Conservation (phyloP, 192 early-diverging fungal genomes). For the Nowakowskiella sp. region DNA sequence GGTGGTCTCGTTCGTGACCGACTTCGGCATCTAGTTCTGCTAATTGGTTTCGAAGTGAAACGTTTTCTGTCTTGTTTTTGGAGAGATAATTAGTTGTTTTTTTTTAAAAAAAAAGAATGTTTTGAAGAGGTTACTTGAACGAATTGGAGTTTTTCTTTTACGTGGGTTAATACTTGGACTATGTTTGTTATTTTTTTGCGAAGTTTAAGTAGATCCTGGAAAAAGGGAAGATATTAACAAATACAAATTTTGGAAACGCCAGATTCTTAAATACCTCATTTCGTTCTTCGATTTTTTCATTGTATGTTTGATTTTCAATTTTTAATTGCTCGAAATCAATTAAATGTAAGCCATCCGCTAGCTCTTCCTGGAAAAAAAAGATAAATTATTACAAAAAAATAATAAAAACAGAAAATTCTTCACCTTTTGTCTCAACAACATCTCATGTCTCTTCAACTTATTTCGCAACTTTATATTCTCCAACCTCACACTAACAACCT, state of each 20-base stretch:
- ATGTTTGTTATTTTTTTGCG: conserved; percentile 57
- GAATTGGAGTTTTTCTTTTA: conserved; percentile 57
- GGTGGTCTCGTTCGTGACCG: conserved; percentile 27
- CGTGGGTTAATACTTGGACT: conserved; percentile 54
- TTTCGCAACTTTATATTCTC: conserved; percentile 57
- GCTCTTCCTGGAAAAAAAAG: conserved; percentile 55
- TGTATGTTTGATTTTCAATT: conserved; percentile 58
- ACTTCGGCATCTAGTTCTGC: conserved; percentile 38
- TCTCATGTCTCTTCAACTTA: conserved; percentile 43
- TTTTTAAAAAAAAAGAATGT: too few relatives aligned
- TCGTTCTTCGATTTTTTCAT: conserved; percentile 58
- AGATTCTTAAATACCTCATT: conserved; percentile 31
- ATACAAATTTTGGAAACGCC: not conserved
- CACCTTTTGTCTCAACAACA: conserved; percentile 46
- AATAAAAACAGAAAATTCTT: not conserved
- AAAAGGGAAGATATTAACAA: not conserved
- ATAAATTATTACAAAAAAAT: not conserved
- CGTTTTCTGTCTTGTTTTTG: conserved; percentile 24
- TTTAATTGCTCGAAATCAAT: conserved; percentile 63
- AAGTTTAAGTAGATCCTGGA: conserved; percentile 46
- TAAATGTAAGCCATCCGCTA: conserved; percentile 53
- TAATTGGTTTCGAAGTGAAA: conserved; percentile 23
- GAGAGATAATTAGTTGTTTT: too few relatives aligned
- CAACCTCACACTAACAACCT: conserved; percentile 46
- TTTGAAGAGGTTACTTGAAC: conserved; percentile 33